phyloP scores from a whole-genome alignment of 1,284 basidiomycete species.

The Phaffia rhodozyma region DNA sequence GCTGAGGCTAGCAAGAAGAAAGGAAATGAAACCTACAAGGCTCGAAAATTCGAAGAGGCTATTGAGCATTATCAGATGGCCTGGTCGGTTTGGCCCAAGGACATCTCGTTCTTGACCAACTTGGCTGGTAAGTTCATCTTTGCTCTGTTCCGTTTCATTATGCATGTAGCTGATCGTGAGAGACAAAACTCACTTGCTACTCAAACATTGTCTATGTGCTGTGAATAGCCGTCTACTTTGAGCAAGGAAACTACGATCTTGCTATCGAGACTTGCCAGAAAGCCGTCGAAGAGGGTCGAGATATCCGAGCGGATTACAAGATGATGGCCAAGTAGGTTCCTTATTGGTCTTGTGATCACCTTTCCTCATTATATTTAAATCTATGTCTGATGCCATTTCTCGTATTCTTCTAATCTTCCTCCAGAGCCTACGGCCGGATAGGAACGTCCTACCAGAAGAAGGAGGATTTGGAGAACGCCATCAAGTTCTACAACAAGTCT shows the following conservation, averaged over 20 bases:
- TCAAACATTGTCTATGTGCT: slow-evolving; percentile 7
- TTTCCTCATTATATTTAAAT: neutral
- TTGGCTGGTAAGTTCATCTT: slow-evolving; percentile 50
- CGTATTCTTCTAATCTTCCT: slow-evolving; percentile 9
- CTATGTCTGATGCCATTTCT: neutral
- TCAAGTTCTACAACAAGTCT: slow-evolving; percentile 83
- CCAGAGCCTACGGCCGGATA: slow-evolving; percentile 75
- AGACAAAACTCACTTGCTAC: neutral
- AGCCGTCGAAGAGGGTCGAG: slow-evolving; percentile 85
- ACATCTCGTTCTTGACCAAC: slow-evolving; percentile 88
- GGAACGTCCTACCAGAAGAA: slow-evolving; percentile 78
- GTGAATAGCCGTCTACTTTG: slow-evolving; percentile 70
- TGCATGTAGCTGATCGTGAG: neutral
- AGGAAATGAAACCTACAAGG: slow-evolving; percentile 76
- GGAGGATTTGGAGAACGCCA: slow-evolving; percentile 61
- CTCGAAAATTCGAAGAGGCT: slow-evolving; percentile 63
- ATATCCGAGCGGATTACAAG: slow-evolving; percentile 45
- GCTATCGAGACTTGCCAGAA: slow-evolving; percentile 85
- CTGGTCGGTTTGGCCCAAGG: slow-evolving; percentile 87
- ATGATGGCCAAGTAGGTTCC: slow-evolving; percentile 41
- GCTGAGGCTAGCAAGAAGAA: slow-evolving; percentile 65
- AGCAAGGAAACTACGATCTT: slow-evolving; percentile 81
- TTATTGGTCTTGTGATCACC: neutral
- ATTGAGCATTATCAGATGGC: slow-evolving; percentile 65
- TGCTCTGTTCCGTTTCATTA: slow-evolving; percentile 1